Evolutionary conservation across 1,139 yeast genomes (phyloP).

Genomic region (Diutina neorugosa): DNA sequence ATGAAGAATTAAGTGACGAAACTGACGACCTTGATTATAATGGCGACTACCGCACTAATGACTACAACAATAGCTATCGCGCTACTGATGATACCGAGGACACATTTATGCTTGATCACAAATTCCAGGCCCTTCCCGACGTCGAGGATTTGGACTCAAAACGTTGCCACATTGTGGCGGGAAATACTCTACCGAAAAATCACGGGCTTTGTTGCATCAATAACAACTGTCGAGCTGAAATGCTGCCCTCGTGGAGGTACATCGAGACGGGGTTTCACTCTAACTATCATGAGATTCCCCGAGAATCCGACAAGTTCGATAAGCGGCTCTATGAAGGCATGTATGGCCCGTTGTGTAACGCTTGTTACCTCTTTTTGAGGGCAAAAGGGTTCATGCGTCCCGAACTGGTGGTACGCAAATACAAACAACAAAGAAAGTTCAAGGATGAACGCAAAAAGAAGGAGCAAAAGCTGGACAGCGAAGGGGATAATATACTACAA

Average conservation of each 20-base stretch:
- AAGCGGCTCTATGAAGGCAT: slow-evolving; percentile 33
- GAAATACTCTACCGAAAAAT: slow-evolving; percentile 21
- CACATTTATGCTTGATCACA: slow-evolving; percentile 8
- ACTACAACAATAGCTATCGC: slow-evolving; percentile 5
- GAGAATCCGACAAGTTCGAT: slow-evolving; percentile 25
- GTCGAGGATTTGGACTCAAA: slow-evolving; percentile 35
- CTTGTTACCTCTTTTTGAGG: slow-evolving; percentile 35
- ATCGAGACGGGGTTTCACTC: slow-evolving; percentile 32
- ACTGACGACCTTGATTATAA: slow-evolving; percentile 12
- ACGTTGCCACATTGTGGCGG: slow-evolving; percentile 31
- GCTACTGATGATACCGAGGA: background rate
- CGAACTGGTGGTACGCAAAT: slow-evolving; percentile 34
- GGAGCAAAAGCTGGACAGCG: slow-evolving; percentile 13
- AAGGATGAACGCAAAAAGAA: slow-evolving; percentile 20
- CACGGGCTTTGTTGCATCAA: slow-evolving; percentile 34
- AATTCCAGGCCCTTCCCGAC: slow-evolving; percentile 31
- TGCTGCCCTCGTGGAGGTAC: slow-evolving; percentile 35
- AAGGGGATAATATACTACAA: background rate
- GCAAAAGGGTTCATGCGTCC: slow-evolving; percentile 43
- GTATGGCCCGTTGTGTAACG: slow-evolving; percentile 42
- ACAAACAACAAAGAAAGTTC: slow-evolving; percentile 34
- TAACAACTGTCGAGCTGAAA: slow-evolving; percentile 28
- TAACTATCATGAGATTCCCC: slow-evolving; percentile 25
- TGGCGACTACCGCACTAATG: slow-evolving; percentile 12
- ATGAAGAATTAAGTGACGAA: slow-evolving; percentile 9